These are phyloP conservation scores for Annulohypoxylon truncatum DNA, from an alignment of 2,329 filamentous ascomycete species.

Conservation along the genomic window DNA sequence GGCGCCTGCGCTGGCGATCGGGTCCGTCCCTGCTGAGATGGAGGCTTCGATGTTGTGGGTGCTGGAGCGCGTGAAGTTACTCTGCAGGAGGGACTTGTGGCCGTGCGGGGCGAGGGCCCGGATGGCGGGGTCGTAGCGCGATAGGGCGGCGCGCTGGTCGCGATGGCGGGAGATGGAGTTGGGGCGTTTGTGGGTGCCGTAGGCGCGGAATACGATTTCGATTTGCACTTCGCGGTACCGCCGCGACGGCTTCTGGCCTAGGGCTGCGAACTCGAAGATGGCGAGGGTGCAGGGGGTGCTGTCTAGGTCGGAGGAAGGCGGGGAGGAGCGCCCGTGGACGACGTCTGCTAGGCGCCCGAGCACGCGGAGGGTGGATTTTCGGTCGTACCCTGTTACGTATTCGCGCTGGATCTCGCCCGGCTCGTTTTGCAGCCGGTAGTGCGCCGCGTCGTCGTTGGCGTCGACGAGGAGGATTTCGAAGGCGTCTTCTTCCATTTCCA, in stretches of 20 bases:
- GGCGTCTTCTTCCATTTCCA: constrained; percentile 12
- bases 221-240: constrained; percentile 18
- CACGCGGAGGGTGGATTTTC: constrained; percentile 11
- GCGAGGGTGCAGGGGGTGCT: constrained; percentile 9
- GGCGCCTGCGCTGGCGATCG: neutral
- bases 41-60: constrained; percentile 9
- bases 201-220: constrained; percentile 18
- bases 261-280: constrained; percentile 23
- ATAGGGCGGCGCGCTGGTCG: neutral
- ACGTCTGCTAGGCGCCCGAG: constrained; percentile 15
- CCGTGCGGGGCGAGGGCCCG: neutral
- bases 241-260: constrained; percentile 12
- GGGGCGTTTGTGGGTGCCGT: constrained; percentile 5
- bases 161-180: neutral
- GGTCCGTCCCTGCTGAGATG: constrained; percentile 2
- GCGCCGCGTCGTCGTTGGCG: constrained; percentile 23
- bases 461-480: constrained; percentile 24
- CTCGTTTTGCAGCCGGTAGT: constrained; percentile 26
- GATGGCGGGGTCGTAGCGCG: constrained; percentile 11
- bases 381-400: constrained; percentile 26
- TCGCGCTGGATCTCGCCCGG: constrained; percentile 17
- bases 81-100: neutral
- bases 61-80: neutral
- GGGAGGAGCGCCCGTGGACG: constrained; percentile 10
- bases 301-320: neutral